Evolutionary conservation across 106 monocot genomes (phyloP), one percentile per base, ranked within the genome.

Genomic region (Phalaenopsis aphrodite): DNA sequence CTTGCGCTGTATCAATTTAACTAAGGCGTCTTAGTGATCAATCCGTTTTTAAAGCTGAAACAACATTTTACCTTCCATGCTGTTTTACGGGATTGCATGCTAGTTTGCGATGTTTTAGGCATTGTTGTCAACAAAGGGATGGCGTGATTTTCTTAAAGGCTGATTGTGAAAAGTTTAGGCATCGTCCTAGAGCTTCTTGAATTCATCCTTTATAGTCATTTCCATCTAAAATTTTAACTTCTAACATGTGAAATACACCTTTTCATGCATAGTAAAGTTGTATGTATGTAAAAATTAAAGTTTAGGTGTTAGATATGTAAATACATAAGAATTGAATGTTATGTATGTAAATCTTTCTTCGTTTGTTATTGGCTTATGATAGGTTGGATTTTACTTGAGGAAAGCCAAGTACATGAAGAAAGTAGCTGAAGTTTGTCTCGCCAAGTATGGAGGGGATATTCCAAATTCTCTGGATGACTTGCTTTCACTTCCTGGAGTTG

Each of bases 331-430:
- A 30, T 30, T 30, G 30, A 30, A 30, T 30, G 30, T 30, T 30
- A 30, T 30, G 30, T 30, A 30, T 30, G 30, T 30, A 30, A 30
- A 30, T 30, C 30, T 30, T 30, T 30, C 30, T 30, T 30, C 30
- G 0, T 30, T 30, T 68, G 7, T 68, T 24, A 73, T 42, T 42
- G 41, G 73, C 30, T 72, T 19, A 16, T 23, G 18, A 1, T 46
- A 99, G 99, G 99, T 99, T 87, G 99, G 95, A 23, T 99, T 99
- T 90, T 99, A 99, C 84, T 75, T 64, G 41, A 91, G 95, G 82
- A 99, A 99, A 83, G 95, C 99, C 72, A 78, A 84, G 10, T 95
- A 92, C 77, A 81, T 99, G 82, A 99, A 99, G 79, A 84, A 86
- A 81, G 93, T 94, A 82, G 88, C 99, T 79, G 81, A 95, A 85